A percentile compares a stretch with the other conserved stretches of the same genome.
Evolutionary conservation across 345 rosid species (phyloP).

Genomic region (Triadica sebifera): DNA sequence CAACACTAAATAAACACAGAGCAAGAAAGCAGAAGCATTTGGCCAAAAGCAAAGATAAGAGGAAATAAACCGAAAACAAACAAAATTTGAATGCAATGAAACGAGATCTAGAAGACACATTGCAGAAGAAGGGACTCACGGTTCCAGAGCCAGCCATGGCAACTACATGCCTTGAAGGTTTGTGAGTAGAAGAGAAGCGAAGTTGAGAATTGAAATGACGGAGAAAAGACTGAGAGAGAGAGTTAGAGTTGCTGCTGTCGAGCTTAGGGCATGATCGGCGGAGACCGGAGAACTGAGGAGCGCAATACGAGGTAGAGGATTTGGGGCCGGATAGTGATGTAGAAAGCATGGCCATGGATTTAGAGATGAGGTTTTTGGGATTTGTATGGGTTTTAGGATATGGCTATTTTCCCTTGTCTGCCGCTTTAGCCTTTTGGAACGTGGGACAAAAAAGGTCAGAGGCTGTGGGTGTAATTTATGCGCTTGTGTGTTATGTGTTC

Average conservation of each 20-base stretch:
- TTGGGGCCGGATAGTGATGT: constrained; percentile 45
- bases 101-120: not conserved
- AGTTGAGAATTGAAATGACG: constrained; percentile 45
- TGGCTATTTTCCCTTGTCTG: not conserved
- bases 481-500: not conserved
- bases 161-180: constrained; percentile 52
- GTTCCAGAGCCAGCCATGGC: constrained; percentile 95
- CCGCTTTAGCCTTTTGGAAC: not conserved
- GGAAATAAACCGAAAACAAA: not conserved
- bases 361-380: not conserved
- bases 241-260: constrained; percentile 31
- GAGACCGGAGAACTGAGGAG: constrained; percentile 53
- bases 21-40: too few relatives aligned
- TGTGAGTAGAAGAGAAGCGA: constrained; percentile 52
- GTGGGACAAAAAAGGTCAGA: not conserved
- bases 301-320: constrained; percentile 25
- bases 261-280: constrained; percentile 49
- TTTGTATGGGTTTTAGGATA: not conserved
- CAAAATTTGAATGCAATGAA: not conserved
- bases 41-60: not conserved
- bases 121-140: constrained; percentile 35
- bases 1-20: too few relatives aligned
- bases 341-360: constrained; percentile 57
- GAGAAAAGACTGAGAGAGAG: constrained; percentile 37
- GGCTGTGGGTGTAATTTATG: constrained; percentile 10